Evolutionary conservation across 73 alveolate genomes (phyloP).

Genomic region (Blepharisma stoltei): DNA sequence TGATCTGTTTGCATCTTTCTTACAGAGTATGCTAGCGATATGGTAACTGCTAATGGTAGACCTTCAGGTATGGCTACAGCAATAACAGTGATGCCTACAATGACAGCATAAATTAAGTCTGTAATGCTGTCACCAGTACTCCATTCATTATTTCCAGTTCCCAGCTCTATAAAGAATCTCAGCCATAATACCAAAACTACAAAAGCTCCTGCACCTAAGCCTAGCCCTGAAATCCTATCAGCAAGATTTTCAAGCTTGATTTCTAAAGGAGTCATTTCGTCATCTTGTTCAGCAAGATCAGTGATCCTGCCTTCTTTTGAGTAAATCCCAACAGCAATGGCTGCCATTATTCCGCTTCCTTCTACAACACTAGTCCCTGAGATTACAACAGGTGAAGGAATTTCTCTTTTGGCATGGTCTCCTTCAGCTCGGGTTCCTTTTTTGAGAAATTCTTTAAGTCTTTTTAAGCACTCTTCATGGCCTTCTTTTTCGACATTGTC

Average conservation of each 20-base stretch:
- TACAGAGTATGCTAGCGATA: constrained; percentile 64
- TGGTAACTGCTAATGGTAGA: constrained; percentile 68
- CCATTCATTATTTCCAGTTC: constrained; percentile 44
- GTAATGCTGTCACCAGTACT: constrained; percentile 42
- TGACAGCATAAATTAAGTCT: constrained; percentile 47
- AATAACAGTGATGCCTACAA: constrained; percentile 63
- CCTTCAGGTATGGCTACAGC: constrained; percentile 83
- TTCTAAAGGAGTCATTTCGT: constrained; percentile 35
- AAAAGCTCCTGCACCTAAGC: background rate
- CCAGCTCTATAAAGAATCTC: background rate
- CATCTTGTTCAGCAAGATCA: constrained; percentile 66
- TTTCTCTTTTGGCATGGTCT: constrained; percentile 35
- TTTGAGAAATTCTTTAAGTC: constrained; percentile 37
- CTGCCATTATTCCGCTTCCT: constrained; percentile 66
- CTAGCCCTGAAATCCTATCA: background rate
- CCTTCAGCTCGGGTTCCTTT: constrained; percentile 25
- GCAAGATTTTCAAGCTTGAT: constrained; percentile 8
- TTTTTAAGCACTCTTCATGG: constrained; percentile 45
- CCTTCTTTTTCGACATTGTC: constrained; percentile 65
- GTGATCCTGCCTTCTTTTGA: constrained; percentile 58
- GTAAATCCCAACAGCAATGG: constrained; percentile 62
- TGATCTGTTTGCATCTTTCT: constrained; percentile 65
- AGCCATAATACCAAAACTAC: background rate
- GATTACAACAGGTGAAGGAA: constrained; percentile 62
- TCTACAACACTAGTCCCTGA: constrained; percentile 65